phyloP scores from a whole-genome alignment of 768 basidiomycete species.

The Suillus bovinus region DNA sequence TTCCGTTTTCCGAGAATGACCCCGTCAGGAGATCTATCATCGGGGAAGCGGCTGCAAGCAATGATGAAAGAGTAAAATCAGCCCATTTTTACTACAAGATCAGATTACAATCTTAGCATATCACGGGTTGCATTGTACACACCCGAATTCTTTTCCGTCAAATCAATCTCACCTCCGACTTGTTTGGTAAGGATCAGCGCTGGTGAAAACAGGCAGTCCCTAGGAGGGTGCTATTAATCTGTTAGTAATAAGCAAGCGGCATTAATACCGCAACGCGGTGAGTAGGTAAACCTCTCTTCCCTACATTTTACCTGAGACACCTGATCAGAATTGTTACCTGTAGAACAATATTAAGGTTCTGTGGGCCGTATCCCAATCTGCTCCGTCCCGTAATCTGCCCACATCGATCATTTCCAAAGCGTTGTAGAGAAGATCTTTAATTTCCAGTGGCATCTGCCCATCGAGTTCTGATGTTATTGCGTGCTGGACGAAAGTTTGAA shows the following conservation, averaged over 20 bases:
- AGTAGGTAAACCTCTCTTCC: conserved; percentile 55
- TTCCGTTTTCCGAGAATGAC: conserved; percentile 61
- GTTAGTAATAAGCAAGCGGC: conserved; percentile 12
- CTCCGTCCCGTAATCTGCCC: conserved; percentile 43
- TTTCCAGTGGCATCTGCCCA: conserved; percentile 2
- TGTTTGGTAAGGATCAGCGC: conserved; percentile 64
- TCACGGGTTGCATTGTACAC: neutral
- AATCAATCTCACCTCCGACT: conserved; percentile 53
- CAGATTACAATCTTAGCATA: neutral
- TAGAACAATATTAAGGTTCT: conserved; percentile 54
- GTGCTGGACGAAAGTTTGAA: neutral
- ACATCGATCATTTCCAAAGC: conserved; percentile 53
- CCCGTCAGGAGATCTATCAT: conserved; percentile 46
- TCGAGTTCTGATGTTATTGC: no score
- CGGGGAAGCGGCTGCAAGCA: conserved; percentile 49
- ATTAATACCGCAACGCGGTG: conserved; percentile 12
- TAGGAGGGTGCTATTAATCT: conserved; percentile 65
- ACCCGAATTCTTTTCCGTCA: conserved; percentile 6
- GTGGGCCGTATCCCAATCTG: conserved; percentile 52
- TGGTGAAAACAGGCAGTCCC: conserved; percentile 75
- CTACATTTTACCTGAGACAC: conserved; percentile 29
- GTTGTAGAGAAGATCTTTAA: conserved; percentile 56
- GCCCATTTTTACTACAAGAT: conserved; percentile 62
- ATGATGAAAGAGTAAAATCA: conserved; percentile 66
- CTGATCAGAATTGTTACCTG: conserved; percentile 42